These are phyloP conservation scores for Madurella fahalii DNA, from an alignment of 2,329 filamentous ascomycete species.

Conservation along the genomic window DNA sequence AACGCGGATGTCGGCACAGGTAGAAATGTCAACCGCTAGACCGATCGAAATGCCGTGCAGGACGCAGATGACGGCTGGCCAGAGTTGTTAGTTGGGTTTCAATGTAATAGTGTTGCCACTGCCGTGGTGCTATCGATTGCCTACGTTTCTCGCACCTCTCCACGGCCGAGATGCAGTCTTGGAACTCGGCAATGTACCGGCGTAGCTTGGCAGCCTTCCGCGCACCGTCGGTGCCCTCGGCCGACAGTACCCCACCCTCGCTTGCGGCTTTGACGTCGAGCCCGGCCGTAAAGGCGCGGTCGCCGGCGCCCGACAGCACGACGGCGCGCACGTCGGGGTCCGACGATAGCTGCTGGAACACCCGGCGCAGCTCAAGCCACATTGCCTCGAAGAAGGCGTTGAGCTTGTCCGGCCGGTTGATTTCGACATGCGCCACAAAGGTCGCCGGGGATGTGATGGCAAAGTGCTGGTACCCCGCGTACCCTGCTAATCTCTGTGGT, in stretches of 20 bases:
- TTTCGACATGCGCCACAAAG: slow-evolving; percentile 85
- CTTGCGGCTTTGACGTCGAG: slow-evolving; percentile 74
- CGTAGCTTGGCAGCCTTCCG: slow-evolving; percentile 60
- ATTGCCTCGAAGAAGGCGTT: slow-evolving; percentile 83
- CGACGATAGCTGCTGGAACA: slow-evolving; percentile 69
- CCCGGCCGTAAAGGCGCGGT: slow-evolving; percentile 79
- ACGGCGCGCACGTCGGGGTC: slow-evolving; percentile 72
- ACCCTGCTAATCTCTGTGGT: slow-evolving; percentile 27
- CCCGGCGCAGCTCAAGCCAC: slow-evolving; percentile 73
- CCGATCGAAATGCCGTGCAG: slow-evolving; percentile 77
- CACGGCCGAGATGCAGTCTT: slow-evolving; percentile 68
- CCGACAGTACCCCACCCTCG: slow-evolving; percentile 43
- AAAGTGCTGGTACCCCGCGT: slow-evolving; percentile 61
- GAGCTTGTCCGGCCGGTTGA: slow-evolving; percentile 80
- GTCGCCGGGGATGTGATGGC: slow-evolving; percentile 66
- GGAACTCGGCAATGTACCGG: slow-evolving; percentile 72
- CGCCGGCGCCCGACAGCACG: slow-evolving; percentile 75
- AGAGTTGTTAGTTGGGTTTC: background rate
- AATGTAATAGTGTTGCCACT: background rate
- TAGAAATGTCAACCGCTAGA: slow-evolving; percentile 69
- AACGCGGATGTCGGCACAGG: slow-evolving; percentile 67
- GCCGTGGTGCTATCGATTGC: slow-evolving; percentile 22
- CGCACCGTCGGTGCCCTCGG: slow-evolving; percentile 51
- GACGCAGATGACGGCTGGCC: slow-evolving; percentile 70
- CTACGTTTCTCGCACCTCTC: slow-evolving; percentile 86